Conservation (phyloP, 116 monocot species). For the Phalaenopsis hybrid region DNA sequence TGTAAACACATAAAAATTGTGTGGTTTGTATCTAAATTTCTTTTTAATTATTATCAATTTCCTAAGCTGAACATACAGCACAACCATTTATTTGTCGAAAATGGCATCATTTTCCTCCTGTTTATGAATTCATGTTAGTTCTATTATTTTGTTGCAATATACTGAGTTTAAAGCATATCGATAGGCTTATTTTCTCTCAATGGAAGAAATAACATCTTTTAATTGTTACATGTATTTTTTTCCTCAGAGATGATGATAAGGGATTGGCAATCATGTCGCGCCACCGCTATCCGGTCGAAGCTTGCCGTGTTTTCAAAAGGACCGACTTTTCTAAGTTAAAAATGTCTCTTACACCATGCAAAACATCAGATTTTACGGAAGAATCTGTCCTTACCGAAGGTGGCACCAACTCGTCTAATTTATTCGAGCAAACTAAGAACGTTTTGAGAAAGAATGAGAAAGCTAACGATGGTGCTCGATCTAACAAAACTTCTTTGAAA, state of each 20-base stretch:
- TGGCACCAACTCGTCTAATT: slow-evolving; percentile 9
- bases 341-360: slow-evolving; percentile 28
- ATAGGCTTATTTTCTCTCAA: not conserved
- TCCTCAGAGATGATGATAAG: slow-evolving; percentile 89
- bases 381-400: slow-evolving; percentile 21
- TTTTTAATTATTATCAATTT: not conserved
- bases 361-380: slow-evolving; percentile 18
- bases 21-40: too few species aligned
- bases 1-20: too few species aligned
- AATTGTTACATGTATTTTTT: not conserved
- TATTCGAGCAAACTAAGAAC: slow-evolving; percentile 12
- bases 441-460: slow-evolving; percentile 29
- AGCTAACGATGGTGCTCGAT: slow-evolving; percentile 30
- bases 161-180: not conserved
- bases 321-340: slow-evolving; percentile 64
- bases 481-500: slow-evolving; percentile 76
- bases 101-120: not conserved
- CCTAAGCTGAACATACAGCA: not conserved
- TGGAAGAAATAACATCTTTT: not conserved
- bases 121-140: not conserved
- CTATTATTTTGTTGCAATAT: not conserved
- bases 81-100: not conserved
- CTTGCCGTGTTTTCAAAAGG: slow-evolving; percentile 74
- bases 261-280: slow-evolving; percentile 96
- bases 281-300: slow-evolving; percentile 90